Evolutionary conservation across 345 rosid genomes (phyloP).

Genomic region (Limnanthes douglasii): DNA sequence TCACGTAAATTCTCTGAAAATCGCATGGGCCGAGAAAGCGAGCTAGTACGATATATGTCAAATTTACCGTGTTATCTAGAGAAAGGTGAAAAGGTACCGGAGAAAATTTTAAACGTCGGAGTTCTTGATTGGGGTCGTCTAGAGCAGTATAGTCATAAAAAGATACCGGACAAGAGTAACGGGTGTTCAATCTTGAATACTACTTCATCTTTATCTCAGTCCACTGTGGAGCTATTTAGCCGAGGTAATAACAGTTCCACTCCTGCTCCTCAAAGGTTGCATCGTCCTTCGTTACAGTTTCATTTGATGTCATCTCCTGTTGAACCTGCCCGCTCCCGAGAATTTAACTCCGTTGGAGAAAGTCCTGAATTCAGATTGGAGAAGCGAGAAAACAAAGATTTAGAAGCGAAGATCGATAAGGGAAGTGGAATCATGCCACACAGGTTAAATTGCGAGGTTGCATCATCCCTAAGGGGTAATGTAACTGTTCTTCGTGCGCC

Average conservation of each 20-base stretch:
- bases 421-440: slow-evolving; percentile 12
- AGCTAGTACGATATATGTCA: slow-evolving; percentile 87
- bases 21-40: slow-evolving; percentile 27
- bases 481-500: slow-evolving; percentile 20
- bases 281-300: slow-evolving; percentile 23
- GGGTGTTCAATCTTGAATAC: slow-evolving; percentile 31
- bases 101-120: slow-evolving; percentile 62
- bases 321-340: slow-evolving; percentile 7
- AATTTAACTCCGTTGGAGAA: slow-evolving; percentile 15
- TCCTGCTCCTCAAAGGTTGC: slow-evolving; percentile 19
- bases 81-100: slow-evolving; percentile 35
- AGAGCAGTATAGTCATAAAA: slow-evolving; percentile 45
- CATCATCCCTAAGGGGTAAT: no score
- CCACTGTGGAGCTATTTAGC: slow-evolving; percentile 33
- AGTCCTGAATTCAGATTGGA: slow-evolving; percentile 13
- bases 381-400: slow-evolving; percentile 15
- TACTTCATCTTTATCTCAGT: slow-evolving; percentile 22
- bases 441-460: slow-evolving; percentile 15
- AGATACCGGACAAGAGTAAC: slow-evolving; percentile 17
- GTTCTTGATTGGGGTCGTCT: slow-evolving; percentile 89
- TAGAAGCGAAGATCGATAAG: slow-evolving; percentile 10
- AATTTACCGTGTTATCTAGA: slow-evolving; percentile 71
- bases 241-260: slow-evolving; percentile 33
- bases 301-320: slow-evolving; percentile 24
- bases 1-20: slow-evolving; percentile 17